phyloP scores from a whole-genome alignment of 1,284 basidiomycete genomes.

The Boletus mariae region DNA sequence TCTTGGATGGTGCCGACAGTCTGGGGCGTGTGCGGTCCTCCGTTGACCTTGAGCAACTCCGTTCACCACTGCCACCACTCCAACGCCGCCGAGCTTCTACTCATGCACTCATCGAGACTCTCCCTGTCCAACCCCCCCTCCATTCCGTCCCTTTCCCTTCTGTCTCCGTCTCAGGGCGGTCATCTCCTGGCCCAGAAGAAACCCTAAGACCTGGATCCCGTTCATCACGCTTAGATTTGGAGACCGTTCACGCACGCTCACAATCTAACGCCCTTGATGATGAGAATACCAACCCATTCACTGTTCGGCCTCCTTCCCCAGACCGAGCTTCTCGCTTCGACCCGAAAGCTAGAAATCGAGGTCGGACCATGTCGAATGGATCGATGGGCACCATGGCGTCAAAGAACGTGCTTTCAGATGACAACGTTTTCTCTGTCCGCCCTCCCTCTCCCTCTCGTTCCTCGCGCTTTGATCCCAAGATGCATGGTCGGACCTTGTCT shows the following conservation, averaged over 20 bases:
- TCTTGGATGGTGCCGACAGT: constrained; percentile 37
- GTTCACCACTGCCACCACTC: constrained; percentile 37
- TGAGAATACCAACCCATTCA: constrained; percentile 24
- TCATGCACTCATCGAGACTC: constrained; percentile 47
- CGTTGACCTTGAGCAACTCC: constrained; percentile 48
- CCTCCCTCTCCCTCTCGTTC: constrained; percentile 55
- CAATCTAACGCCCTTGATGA: constrained; percentile 40
- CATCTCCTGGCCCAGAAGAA: constrained; percentile 42
- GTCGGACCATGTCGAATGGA: constrained; percentile 38
- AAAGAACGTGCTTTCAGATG: constrained; percentile 37
- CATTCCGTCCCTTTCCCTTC: constrained; percentile 65
- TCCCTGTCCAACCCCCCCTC: constrained; percentile 41
- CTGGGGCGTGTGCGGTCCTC: constrained; percentile 39
- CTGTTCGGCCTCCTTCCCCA: constrained; percentile 33
- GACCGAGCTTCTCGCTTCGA: constrained; percentile 39
- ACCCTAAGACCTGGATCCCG: constrained; percentile 29
- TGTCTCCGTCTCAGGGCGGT: constrained; percentile 44
- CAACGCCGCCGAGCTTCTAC: constrained; percentile 47
- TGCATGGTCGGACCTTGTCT: constrained; percentile 59
- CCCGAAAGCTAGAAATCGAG: constrained; percentile 33
- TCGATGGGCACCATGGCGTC: constrained; percentile 37
- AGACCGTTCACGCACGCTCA: constrained; percentile 37
- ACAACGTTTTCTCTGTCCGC: constrained; percentile 59
- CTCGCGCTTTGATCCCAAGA: constrained; percentile 73
- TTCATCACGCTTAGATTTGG: constrained; percentile 32